phyloP scores from a whole-genome alignment of 352 stramenopile genomes.

The Pythium sukuiense region DNA sequence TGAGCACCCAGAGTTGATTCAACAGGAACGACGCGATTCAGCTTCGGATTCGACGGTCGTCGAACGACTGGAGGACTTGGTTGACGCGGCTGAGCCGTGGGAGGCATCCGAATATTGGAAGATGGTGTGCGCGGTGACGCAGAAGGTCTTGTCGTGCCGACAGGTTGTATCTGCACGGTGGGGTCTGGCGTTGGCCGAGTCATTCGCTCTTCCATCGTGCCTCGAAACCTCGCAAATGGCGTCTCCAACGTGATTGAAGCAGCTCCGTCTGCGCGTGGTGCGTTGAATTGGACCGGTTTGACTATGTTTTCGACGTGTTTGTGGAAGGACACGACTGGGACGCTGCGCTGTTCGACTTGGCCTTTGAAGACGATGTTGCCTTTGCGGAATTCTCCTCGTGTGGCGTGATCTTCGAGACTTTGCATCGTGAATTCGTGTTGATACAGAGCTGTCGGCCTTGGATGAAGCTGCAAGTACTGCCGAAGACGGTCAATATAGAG shows the following conservation, averaged over 20 bases:
- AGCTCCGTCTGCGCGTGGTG: not conserved
- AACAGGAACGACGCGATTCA: slow-evolving; percentile 14
- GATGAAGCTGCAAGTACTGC: slow-evolving; percentile 37
- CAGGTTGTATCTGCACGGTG: not conserved
- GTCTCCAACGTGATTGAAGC: slow-evolving; percentile 10
- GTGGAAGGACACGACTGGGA: slow-evolving; percentile 5
- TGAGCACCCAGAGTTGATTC: not conserved
- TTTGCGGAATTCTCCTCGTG: slow-evolving; percentile 33
- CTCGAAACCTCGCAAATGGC: slow-evolving; percentile 35
- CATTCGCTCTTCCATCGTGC: slow-evolving; percentile 31
- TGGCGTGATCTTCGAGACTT: slow-evolving; percentile 20
- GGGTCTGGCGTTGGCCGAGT: not conserved
- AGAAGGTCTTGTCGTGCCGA: too few species aligned
- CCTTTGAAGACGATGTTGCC: slow-evolving; percentile 46
- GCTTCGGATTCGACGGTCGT: slow-evolving; percentile 1
- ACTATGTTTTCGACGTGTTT: not conserved
- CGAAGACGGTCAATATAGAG: slow-evolving; percentile 17
- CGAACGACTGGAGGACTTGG: not conserved
- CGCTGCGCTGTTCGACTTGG: not conserved
- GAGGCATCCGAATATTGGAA: too few species aligned
- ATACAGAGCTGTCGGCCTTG: slow-evolving; percentile 46
- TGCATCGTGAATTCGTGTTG: slow-evolving; percentile 39
- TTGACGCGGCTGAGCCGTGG: not conserved
- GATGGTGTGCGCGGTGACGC: not conserved
- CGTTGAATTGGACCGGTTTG: slow-evolving; percentile 18